A percentile compares a stretch with the other conserved stretches of the same genome.
Conservation (phyloP, 768 basidiomycete species). For the Macrolepiota fuliginosa region DNA sequence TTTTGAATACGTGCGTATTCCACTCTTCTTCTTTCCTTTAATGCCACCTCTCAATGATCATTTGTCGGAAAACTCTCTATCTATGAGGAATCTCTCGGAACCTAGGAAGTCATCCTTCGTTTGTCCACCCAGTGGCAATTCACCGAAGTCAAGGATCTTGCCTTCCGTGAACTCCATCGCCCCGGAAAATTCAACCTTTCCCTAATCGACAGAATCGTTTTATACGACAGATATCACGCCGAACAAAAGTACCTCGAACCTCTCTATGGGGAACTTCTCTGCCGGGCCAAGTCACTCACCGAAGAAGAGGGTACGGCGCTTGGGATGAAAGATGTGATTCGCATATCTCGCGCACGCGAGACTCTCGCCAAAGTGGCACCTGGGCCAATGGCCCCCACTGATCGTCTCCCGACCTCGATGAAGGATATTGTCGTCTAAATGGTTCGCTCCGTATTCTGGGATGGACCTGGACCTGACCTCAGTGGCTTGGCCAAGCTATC, state of each 20-base stretch:
- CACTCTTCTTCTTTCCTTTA: background rate
- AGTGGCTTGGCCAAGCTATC: background rate
- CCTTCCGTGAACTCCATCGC: constrained; percentile 34
- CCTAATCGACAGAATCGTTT: constrained; percentile 33
- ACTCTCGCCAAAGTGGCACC: too few species aligned
- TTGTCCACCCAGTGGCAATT: constrained; percentile 62
- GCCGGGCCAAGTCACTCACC: constrained; percentile 47
- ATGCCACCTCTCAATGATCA: background rate
- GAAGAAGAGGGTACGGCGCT: constrained; percentile 57
- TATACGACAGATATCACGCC: constrained; percentile 53
- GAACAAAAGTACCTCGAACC: constrained; percentile 47
- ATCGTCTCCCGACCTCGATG: constrained; percentile 34
- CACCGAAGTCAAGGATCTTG: constrained; percentile 51
- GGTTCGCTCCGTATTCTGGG: background rate
- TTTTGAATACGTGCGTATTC: constrained; percentile 47
- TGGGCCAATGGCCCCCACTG: too few species aligned
- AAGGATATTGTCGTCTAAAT: constrained; percentile 5
- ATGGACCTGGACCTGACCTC: background rate
- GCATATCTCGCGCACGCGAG: too few species aligned
- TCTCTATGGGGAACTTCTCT: constrained; percentile 53
- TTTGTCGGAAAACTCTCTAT: constrained; percentile 49
- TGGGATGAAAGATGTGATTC: constrained; percentile 51
- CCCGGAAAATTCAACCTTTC: background rate
- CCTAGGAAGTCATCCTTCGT: constrained; percentile 58
- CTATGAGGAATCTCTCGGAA: constrained; percentile 45